Percentiles rank a stretch among this genome's conserved stretches.
phyloP scores from a whole-genome alignment of 208 protist genomes.

The Herpetomonas samuelpessoai region DNA sequence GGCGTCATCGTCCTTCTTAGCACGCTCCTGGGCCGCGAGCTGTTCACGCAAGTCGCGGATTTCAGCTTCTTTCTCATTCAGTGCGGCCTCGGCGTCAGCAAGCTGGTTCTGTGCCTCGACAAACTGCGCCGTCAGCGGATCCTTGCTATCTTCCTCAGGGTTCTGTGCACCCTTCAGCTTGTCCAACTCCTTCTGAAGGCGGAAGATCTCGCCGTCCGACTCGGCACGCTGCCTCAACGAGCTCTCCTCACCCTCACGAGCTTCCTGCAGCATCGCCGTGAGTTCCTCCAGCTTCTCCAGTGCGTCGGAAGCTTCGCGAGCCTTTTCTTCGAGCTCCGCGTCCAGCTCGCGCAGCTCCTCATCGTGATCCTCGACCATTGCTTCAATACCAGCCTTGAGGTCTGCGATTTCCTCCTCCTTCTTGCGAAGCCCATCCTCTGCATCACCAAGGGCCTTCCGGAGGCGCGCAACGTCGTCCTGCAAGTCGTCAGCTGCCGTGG shows the following conservation, averaged over 20 bases:
- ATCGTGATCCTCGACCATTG: slow-evolving; percentile 60
- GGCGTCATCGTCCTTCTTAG: slow-evolving; percentile 8
- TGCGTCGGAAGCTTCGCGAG: slow-evolving; percentile 61
- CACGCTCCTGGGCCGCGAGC: slow-evolving; percentile 1
- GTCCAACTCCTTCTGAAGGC: slow-evolving; percentile 66
- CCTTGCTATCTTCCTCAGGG: slow-evolving; percentile 8
- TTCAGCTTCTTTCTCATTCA: slow-evolving; percentile 4
- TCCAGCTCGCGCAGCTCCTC: slow-evolving; percentile 53
- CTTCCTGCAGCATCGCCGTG: slow-evolving; percentile 72
- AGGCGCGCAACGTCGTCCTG: slow-evolving; percentile 38
- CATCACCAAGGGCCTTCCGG: slow-evolving; percentile 29
- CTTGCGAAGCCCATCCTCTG: slow-evolving; percentile 27
- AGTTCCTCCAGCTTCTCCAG: slow-evolving; percentile 75
- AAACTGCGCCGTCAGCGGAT: slow-evolving; percentile 20
- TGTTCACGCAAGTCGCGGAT: slow-evolving; percentile 7
- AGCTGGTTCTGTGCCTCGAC: slow-evolving; percentile 27
- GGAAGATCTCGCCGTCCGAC: slow-evolving; percentile 72
- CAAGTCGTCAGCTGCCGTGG: slow-evolving; percentile 23
- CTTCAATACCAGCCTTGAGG: slow-evolving; percentile 44
- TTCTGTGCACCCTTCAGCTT: slow-evolving; percentile 22
- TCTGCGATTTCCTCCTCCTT: slow-evolving; percentile 50
- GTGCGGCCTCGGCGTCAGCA: slow-evolving; percentile 17
- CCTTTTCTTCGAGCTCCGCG: slow-evolving; percentile 49
- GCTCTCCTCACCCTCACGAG: slow-evolving; percentile 59
- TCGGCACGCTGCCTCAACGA: slow-evolving; percentile 45